Base-by-base conservation (phyloP, 2,329 filamentous ascomycete species). In the Rutstroemia sp. region DNA sequence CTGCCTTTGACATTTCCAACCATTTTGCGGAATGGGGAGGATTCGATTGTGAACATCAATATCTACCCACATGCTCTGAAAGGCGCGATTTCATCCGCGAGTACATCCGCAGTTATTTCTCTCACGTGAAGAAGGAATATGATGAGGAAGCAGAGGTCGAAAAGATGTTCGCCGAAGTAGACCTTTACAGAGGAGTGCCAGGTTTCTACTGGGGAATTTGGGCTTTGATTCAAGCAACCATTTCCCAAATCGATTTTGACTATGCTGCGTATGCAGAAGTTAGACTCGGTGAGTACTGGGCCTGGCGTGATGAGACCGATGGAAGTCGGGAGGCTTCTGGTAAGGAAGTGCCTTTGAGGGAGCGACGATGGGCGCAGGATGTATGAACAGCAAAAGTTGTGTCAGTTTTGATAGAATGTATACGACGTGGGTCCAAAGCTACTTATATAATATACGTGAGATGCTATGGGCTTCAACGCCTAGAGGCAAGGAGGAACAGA, bases 1-100 rank as follows among this genome's bases (percentile, higher is more conserved):
- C 92, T 4, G 92, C 92, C 2, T 99, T 99, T 73, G 94, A 99
- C 71, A 85, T 99, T 64, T 87, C 92, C 51, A 99, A 99, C 74
- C 94, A 99, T 76, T 96, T 99, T 70, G 91, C 94, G 48, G 94
- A 99, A 74, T 99, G 94, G 92, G 92, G 87, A 58, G 94, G 94
- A 57, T 96, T 96, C 68, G 90, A 95, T 66, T 99, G 94, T 76
- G 91, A 97, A 72, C 92, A 88, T 74, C 82, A 75, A 66, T 86
- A 87, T 63, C 79, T 97, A 56, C 94, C 94, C 5, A 94, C 89
- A 1, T 81, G 80, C 60, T 76, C 83, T 19, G 84, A 92, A 65
- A 86, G 94, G 27, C 81, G 83, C 46, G 82, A 86, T 54, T 99
- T 99, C 72, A 81, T 97, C 58, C 76, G 79, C 61, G 87, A 92